A percentile compares a stretch with the other conserved stretches of the same genome.
Evolutionary conservation across 2,329 filamentous ascomycete genomes (phyloP).

Genomic region (Achaetomium macrosporum): DNA sequence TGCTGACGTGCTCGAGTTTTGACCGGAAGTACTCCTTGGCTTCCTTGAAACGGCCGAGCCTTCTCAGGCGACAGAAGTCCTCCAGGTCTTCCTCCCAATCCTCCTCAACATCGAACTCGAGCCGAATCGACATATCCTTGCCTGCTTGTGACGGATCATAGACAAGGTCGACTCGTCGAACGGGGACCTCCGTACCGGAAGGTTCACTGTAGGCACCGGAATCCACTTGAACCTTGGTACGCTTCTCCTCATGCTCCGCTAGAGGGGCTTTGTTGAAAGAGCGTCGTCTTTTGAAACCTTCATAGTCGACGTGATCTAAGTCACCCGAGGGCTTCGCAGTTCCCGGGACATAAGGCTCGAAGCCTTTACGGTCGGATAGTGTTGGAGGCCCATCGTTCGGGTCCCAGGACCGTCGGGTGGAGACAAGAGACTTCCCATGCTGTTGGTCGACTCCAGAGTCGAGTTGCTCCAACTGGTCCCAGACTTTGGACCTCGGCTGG

Average conservation of each 20-base stretch:
- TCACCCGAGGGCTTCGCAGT: no score
- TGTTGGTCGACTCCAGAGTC: neutral
- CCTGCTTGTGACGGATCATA: constrained; percentile 9
- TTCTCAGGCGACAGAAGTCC: constrained; percentile 14
- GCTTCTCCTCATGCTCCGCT: neutral
- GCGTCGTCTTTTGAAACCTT: no score
- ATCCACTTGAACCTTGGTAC: neutral
- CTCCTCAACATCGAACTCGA: constrained; percentile 14
- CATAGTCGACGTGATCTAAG: no score
- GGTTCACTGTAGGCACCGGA: no score
- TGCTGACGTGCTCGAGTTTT: constrained; percentile 8
- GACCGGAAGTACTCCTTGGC: constrained; percentile 13
- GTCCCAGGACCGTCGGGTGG: neutral
- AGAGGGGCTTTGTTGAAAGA: no score
- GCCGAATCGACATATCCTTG: constrained; percentile 12
- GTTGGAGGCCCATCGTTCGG: neutral
- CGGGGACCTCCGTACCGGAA: neutral
- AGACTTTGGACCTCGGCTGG: neutral
- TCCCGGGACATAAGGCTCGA: no score
- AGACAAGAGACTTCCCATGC: neutral
- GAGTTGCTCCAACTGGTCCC: neutral
- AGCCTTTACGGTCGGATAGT: neutral
- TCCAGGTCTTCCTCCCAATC: constrained; percentile 14
- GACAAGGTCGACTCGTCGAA: constrained; percentile 7
- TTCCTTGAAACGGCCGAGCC: constrained; percentile 14